These are phyloP conservation scores for Suillus fuscotomentosus DNA, from an alignment of 768 basidiomycete species.

Conservation along the genomic window DNA sequence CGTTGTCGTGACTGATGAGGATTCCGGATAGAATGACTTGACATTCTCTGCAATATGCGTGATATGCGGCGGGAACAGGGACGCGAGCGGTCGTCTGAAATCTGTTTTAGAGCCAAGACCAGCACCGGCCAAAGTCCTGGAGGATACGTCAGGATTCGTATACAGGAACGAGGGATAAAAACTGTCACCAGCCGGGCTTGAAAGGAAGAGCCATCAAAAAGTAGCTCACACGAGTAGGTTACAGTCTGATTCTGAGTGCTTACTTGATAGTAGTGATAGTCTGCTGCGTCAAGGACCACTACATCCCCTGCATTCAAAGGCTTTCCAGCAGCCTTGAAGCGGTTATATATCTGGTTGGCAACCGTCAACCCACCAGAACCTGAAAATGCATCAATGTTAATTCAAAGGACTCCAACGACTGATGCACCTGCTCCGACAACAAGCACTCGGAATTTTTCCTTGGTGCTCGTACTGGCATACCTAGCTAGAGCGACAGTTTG, in stretches of 20 bases:
- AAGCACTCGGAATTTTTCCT: slow-evolving; percentile 74
- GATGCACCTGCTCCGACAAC: slow-evolving; percentile 82
- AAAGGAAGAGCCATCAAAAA: slow-evolving; percentile 7
- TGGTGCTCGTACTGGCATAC: slow-evolving; percentile 25
- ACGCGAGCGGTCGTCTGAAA: slow-evolving; percentile 61
- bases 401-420: not conserved
- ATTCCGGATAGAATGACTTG: slow-evolving; percentile 68
- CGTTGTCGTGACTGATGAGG: slow-evolving; percentile 70
- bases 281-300: slow-evolving; percentile 78
- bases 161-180: not conserved
- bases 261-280: slow-evolving; percentile 85
- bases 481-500: slow-evolving; percentile 13
- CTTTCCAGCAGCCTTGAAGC: slow-evolving; percentile 71
- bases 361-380: slow-evolving; percentile 81
- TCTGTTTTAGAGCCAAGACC: slow-evolving; percentile 73
- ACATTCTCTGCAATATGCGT: slow-evolving; percentile 70
- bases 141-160: not conserved
- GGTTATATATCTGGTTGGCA: slow-evolving; percentile 84
- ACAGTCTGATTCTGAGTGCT: slow-evolving; percentile 13
- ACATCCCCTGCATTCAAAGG: slow-evolving; percentile 73
- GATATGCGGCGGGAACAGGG: slow-evolving; percentile 75
- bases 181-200: slow-evolving; percentile 83
- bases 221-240: not conserved
- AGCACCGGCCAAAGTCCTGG: slow-evolving; percentile 90
- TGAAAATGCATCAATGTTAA: slow-evolving; percentile 28